These are phyloP conservation scores for Populus simonii DNA, from an alignment of 345 rosid genomes.

Conservation along the genomic window DNA sequence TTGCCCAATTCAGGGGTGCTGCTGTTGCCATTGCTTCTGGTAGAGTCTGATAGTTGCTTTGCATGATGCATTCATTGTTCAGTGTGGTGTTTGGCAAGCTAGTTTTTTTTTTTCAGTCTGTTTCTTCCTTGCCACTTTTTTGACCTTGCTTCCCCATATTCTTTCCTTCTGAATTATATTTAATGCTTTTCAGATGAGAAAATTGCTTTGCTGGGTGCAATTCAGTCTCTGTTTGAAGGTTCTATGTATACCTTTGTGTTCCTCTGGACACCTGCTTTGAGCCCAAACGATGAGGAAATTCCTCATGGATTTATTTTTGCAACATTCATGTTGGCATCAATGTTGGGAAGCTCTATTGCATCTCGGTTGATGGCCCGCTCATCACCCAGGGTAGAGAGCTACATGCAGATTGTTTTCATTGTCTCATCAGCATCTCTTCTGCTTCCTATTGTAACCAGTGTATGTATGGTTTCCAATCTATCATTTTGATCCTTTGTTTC, in stretches of 20 bases:
- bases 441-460: constrained; percentile 77
- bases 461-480: constrained; percentile 27
- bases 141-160: not conserved
- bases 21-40: constrained; percentile 35
- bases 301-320: constrained; percentile 98
- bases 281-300: constrained; percentile 85
- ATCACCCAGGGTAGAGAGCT: constrained; percentile 72
- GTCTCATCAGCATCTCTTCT: constrained; percentile 66
- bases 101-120: not conserved
- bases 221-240: constrained; percentile 94
- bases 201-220: constrained; percentile 91
- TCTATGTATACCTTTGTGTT: constrained; percentile 98
- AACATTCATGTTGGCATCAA: constrained; percentile 94
- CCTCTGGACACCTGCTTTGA: constrained; percentile 96
- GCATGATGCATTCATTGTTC: not conserved
- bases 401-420: constrained; percentile 85
- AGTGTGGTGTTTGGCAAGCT: not conserved
- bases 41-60: constrained; percentile 1
- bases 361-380: constrained; percentile 79
- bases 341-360: constrained; percentile 96
- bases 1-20: constrained; percentile 35
- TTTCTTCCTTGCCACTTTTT: not conserved
- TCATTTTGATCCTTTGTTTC: not conserved
- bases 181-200: constrained; percentile 65
- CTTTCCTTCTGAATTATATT: not conserved